These are phyloP conservation scores for Musa schizocarpa DNA, from an alignment of 176 grass and related monocot species.

Conservation along the genomic window DNA sequence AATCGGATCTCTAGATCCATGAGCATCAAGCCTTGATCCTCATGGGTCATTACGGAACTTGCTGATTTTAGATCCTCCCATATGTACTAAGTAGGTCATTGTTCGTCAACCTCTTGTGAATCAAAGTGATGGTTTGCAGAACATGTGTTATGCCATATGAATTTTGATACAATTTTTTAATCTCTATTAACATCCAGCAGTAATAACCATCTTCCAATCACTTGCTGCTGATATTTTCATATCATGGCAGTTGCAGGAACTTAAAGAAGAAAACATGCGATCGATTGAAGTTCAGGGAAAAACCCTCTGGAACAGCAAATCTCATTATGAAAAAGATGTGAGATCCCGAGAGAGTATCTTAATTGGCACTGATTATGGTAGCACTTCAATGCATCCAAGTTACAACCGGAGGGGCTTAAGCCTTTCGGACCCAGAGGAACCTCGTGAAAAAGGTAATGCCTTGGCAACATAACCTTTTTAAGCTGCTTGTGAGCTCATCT, in stretches of 20 bases:
- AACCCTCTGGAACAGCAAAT: conserved; percentile 15
- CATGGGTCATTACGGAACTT: too few species aligned
- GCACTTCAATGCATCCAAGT: not conserved
- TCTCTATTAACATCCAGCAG: not conserved
- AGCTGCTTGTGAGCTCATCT: not conserved
- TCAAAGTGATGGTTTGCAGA: too few species aligned
- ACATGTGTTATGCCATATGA: too few species aligned
- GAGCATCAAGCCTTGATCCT: too few species aligned
- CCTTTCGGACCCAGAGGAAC: not conserved
- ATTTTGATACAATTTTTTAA: not conserved
- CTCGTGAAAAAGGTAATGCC: not conserved
- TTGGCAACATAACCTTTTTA: too few species aligned
- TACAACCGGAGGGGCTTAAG: not conserved
- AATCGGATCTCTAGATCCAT: too few species aligned
- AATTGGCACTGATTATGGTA: not conserved
- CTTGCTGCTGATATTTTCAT: not conserved
- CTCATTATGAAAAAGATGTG: not conserved
- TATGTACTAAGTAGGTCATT: not conserved
- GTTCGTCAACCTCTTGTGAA: not conserved
- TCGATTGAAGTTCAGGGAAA: conserved; percentile 36
- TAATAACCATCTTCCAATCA: too few species aligned
- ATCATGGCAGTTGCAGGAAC: conserved; percentile 29
- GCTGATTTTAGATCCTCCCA: too few species aligned
- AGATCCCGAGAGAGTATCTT: not conserved
- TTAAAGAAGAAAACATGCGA: conserved; percentile 49